These are phyloP conservation scores for Linderniella brevidens DNA, from an alignment of 257 asterid genomes.

Conservation along the genomic window DNA sequence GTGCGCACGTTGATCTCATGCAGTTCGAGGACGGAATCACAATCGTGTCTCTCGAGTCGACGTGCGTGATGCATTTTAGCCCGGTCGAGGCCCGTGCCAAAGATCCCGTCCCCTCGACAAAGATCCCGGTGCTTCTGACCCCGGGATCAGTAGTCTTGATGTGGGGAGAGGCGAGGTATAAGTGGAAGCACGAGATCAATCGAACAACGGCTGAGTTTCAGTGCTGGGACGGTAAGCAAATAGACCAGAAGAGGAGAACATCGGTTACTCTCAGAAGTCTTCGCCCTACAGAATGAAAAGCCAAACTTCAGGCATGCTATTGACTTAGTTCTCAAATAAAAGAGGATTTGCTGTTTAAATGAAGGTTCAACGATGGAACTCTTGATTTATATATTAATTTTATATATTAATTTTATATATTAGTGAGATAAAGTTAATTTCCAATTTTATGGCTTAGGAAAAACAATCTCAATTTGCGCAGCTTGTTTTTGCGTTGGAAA, in stretches of 20 bases:
- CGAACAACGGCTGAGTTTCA: conserved; percentile 66
- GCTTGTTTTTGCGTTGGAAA: too few species aligned
- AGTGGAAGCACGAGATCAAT: conserved; percentile 80
- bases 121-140: conserved; percentile 41
- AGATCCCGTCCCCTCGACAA: conserved; percentile 8
- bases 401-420: too few species aligned
- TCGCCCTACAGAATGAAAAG: conserved; percentile 15
- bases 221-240: conserved; percentile 43
- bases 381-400: too few species aligned
- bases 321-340: not conserved
- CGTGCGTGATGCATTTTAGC: conserved; percentile 71
- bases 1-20: conserved; percentile 86
- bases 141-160: conserved; percentile 66
- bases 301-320: not conserved
- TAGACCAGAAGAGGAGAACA: conserved; percentile 52
- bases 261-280: conserved; percentile 70
- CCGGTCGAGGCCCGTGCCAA: conserved; percentile 14
- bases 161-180: conserved; percentile 85
- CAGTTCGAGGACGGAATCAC: conserved; percentile 89
- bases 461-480: too few species aligned
- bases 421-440: too few species aligned
- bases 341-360: not conserved
- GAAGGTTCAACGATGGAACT: too few species aligned
- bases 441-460: too few species aligned
- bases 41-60: conserved; percentile 54